Base-by-base conservation (phyloP, 2,329 filamentous ascomycete species). In the Emmonsiellopsis sp. region DNA sequence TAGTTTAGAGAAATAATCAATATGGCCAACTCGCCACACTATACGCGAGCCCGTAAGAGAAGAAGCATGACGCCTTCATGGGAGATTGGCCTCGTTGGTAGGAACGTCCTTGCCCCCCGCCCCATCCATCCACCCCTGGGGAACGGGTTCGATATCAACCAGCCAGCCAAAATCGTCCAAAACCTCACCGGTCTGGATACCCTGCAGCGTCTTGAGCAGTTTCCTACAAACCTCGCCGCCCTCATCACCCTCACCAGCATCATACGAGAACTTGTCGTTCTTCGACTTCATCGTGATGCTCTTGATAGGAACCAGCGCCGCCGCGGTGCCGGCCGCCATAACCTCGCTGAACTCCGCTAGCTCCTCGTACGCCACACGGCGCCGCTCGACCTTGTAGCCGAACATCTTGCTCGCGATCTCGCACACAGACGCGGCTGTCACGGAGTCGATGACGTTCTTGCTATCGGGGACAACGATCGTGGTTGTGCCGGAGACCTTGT, bases 241-340 rank as follows among this genome's bases (percentile, higher is more conserved):
- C 45, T 57, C 58, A 10, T 63, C 76, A 16, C 68, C 65, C 16
- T 66, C 63, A 6, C 71, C 70, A 53, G 66, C 66, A 13, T 76
- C 68, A 62, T 81, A 85, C 7, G 67, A 67, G 63, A 84, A 81
- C 52, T 76, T 80, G 56, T 83, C 78, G 42, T 71, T 69, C 42
- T 71, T 76, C 13, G 78, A 81, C 49, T 72, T 80, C 63, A 90
- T 83, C 2, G 88, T 93, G 68, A 97, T 95, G 61, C 87, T 93
- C 57, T 86, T 86, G 70, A 96, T 93, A 1, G 92, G 92, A 2
- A 97, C 91, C 52, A 98, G 77, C 0, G 89, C 88, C 0, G 91
- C 92, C 0, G 92, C 92, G 0, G 92, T 97, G 1, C 92, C 92
- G 2, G 90, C 91, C 3, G 92, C 93, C 72, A 96, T 84, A 51